These are phyloP conservation scores for Chytriomyces sp. DNA, from an alignment of 192 early-diverging fungal genomes.

Conservation along the genomic window DNA sequence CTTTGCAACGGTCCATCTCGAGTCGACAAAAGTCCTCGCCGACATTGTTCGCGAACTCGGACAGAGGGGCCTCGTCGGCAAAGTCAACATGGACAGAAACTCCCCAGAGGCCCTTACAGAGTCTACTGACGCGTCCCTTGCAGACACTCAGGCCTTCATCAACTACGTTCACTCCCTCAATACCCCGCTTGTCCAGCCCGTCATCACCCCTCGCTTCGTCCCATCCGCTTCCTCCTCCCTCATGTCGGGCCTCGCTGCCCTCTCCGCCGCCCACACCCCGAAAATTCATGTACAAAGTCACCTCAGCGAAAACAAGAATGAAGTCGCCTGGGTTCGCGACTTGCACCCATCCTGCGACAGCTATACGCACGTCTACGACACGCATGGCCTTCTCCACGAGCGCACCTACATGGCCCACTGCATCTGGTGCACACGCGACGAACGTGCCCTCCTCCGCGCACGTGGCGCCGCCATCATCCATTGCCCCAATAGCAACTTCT, in stretches of 20 bases:
- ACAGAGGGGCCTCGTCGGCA: slow-evolving; percentile 92
- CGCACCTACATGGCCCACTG: slow-evolving; percentile 91
- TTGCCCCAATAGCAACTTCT: slow-evolving; percentile 92
- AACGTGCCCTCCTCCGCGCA: slow-evolving; percentile 66
- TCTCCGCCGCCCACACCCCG: slow-evolving; percentile 67
- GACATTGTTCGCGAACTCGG: slow-evolving; percentile 71
- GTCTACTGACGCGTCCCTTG: slow-evolving; percentile 66
- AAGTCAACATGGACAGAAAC: slow-evolving; percentile 96
- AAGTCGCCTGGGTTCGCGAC: slow-evolving; percentile 72
- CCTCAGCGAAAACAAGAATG: slow-evolving; percentile 79
- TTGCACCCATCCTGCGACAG: slow-evolving; percentile 69
- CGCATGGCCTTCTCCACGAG: slow-evolving; percentile 70
- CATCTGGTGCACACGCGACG: slow-evolving; percentile 78
- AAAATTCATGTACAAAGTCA: slow-evolving; percentile 89
- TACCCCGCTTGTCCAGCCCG: slow-evolving; percentile 56
- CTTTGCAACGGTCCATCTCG: slow-evolving; percentile 88
- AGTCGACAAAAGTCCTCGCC: slow-evolving; percentile 71
- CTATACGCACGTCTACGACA: slow-evolving; percentile 81
- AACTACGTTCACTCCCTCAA: slow-evolving; percentile 25
- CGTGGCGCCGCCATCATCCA: slow-evolving; percentile 80
- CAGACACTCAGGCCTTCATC: slow-evolving; percentile 58
- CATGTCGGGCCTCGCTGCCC: slow-evolving; percentile 65
- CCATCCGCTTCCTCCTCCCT: slow-evolving; percentile 75
- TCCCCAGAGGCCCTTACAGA: slow-evolving; percentile 78
- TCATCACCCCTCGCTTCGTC: slow-evolving; percentile 94